Evolutionary conservation across 2,329 filamentous ascomycete genomes (phyloP).

Genomic region (Aspergillus spinulosporus): DNA sequence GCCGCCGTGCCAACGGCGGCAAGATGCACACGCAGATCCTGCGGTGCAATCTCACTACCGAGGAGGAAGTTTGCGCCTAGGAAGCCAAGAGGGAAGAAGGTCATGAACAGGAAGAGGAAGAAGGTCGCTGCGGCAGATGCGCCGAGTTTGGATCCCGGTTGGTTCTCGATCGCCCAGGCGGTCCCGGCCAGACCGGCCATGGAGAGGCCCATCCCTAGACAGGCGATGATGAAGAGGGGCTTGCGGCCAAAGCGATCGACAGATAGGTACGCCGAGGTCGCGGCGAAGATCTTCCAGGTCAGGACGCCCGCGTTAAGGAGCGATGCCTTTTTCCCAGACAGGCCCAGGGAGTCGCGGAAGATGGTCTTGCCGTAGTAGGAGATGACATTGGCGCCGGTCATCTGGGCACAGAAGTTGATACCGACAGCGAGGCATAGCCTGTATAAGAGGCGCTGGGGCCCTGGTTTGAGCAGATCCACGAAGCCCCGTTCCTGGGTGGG

Average conservation of each 20-base stretch:
- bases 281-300: constrained; percentile 17
- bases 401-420: constrained; percentile 50
- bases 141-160: background rate
- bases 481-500: constrained; percentile 22
- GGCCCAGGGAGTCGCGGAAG: constrained; percentile 13
- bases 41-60: constrained; percentile 10
- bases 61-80: constrained; percentile 11
- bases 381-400: constrained; percentile 32
- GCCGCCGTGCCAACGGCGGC: constrained; percentile 6
- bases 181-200: constrained; percentile 18
- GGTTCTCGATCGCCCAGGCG: background rate
- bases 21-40: constrained; percentile 4
- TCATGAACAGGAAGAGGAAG: constrained; percentile 11
- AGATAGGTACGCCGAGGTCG: constrained; percentile 11
- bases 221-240: constrained; percentile 14
- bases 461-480: constrained; percentile 47
- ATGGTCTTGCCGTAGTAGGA: constrained; percentile 42
- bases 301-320: constrained; percentile 14
- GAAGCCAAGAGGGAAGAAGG: constrained; percentile 9
- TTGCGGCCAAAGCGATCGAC: constrained; percentile 19
- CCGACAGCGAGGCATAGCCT: constrained; percentile 50
- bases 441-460: constrained; percentile 51
- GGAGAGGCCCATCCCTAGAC: constrained; percentile 13
- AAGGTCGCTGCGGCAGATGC: constrained; percentile 3
- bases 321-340: constrained; percentile 1